Evolutionary conservation across 345 rosid species (phyloP).

Genomic region (Anacardium occidentale): DNA sequence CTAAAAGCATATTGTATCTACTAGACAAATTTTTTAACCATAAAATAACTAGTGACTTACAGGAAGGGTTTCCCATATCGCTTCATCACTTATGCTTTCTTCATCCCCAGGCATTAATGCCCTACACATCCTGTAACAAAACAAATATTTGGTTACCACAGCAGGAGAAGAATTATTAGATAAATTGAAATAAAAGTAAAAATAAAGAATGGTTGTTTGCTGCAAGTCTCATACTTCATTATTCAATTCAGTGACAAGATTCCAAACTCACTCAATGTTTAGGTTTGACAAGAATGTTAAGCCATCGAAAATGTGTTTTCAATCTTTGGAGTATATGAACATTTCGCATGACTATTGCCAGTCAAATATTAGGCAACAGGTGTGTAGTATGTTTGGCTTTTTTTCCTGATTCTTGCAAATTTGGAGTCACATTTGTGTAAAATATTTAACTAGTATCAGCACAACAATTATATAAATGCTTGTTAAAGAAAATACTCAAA

Average conservation of each 20-base stretch:
- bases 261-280: neutral
- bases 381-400: neutral
- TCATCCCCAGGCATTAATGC: constrained; percentile 95
- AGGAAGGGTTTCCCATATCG: constrained; percentile 96
- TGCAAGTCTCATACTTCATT: constrained; percentile 3
- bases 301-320: neutral
- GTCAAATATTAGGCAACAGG: neutral
- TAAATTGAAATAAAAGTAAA: neutral
- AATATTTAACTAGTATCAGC: constrained; percentile 1
- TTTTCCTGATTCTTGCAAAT: constrained; percentile 7
- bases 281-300: constrained; percentile 7
- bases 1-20: constrained; percentile 11
- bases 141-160: constrained; percentile 2
- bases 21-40: constrained; percentile 1
- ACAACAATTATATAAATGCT: constrained; percentile 6
- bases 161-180: constrained; percentile 2
- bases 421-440: neutral
- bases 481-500: neutral
- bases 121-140: constrained; percentile 69
- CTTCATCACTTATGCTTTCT: constrained; percentile 87
- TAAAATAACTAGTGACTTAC: constrained; percentile 42
- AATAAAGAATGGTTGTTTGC: neutral
- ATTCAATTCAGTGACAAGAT: constrained; percentile 5
- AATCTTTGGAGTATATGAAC: constrained; percentile 1
- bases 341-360: neutral